Conservation (phyloP, 2,329 filamentous ascomycete species). For the Fusarium caatingaense region DNA sequence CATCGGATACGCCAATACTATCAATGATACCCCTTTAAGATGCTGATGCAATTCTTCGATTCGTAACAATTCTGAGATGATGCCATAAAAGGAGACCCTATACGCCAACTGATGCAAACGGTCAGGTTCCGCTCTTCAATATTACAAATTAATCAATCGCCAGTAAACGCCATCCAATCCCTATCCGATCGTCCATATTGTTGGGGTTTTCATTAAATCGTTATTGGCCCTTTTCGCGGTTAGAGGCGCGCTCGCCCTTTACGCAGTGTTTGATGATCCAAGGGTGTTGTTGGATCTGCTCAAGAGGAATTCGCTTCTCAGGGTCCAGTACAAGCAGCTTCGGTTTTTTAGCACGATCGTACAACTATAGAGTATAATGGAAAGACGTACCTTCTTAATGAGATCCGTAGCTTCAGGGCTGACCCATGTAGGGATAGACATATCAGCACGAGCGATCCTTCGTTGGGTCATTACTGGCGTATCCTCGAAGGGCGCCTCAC, state of each 20-base stretch:
- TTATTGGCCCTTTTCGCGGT: conserved; percentile 59
- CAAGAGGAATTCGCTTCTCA: conserved; percentile 89
- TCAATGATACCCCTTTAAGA: conserved; percentile 43
- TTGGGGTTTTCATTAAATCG: conserved; percentile 33
- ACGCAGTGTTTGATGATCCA: conserved; percentile 98
- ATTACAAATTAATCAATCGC: conserved; percentile 27
- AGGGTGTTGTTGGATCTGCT: conserved; percentile 88
- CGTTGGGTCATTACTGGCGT: conserved; percentile 93
- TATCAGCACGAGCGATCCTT: conserved; percentile 88
- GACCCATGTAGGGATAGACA: conserved; percentile 91
- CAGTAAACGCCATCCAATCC: conserved; percentile 40
- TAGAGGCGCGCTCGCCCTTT: conserved; percentile 66
- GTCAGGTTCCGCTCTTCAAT: conserved; percentile 33
- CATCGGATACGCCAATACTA: conserved; percentile 38
- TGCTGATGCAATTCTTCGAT: conserved; percentile 29
- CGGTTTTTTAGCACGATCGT: conserved; percentile 9
- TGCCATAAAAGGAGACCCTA: conserved; percentile 38
- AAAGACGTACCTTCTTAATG: conserved; percentile 81
- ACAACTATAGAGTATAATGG: neutral
- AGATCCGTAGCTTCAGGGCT: conserved; percentile 90
- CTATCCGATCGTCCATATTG: conserved; percentile 26
- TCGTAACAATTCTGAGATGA: conserved; percentile 27
- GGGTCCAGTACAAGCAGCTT: conserved; percentile 91
- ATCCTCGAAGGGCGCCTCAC: conserved; percentile 97
- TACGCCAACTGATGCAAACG: conserved; percentile 50